phyloP scores from a whole-genome alignment of 345 rosid species.

The Reutealis trisperma region DNA sequence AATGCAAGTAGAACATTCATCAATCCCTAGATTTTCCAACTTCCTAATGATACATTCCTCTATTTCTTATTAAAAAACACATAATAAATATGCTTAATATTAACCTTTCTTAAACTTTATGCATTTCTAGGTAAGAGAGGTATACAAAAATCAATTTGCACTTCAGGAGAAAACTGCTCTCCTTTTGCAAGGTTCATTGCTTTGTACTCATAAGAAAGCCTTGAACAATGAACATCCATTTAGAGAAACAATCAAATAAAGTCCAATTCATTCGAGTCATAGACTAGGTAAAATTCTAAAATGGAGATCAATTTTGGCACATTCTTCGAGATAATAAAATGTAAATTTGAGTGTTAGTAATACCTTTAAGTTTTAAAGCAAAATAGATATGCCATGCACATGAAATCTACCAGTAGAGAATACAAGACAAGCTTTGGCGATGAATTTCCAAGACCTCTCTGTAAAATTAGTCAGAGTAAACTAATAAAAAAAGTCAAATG shows the following conservation, averaged over 20 bases:
- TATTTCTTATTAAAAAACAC: background rate
- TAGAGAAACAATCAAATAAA: background rate
- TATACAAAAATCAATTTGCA: background rate
- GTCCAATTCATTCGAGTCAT: background rate
- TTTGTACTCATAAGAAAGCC: slow-evolving; percentile 48
- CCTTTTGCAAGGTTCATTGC: slow-evolving; percentile 49
- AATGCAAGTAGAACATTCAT: slow-evolving; percentile 12
- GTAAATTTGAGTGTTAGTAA: background rate
- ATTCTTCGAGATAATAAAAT: too few species aligned
- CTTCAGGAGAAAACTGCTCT: slow-evolving; percentile 49
- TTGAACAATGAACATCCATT: slow-evolving; percentile 28
- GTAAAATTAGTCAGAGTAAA: background rate
- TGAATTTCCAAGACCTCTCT: slow-evolving; percentile 8
- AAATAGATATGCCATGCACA: slow-evolving; percentile 68
- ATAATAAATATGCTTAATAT: too few species aligned
- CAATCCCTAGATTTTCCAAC: background rate
- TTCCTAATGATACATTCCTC: background rate
- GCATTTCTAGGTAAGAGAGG: background rate
- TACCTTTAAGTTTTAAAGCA: slow-evolving; percentile 56
- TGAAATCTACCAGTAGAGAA: slow-evolving; percentile 58
- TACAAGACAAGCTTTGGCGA: slow-evolving; percentile 39
- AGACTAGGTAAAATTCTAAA: background rate
- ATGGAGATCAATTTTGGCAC: background rate
- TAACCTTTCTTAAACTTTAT: background rate
- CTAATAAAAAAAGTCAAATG: background rate